A percentile compares a stretch with the other conserved stretches of the same genome.
phyloP scores from a whole-genome alignment of 768 basidiomycete genomes.

The Mycena kentingensis region DNA sequence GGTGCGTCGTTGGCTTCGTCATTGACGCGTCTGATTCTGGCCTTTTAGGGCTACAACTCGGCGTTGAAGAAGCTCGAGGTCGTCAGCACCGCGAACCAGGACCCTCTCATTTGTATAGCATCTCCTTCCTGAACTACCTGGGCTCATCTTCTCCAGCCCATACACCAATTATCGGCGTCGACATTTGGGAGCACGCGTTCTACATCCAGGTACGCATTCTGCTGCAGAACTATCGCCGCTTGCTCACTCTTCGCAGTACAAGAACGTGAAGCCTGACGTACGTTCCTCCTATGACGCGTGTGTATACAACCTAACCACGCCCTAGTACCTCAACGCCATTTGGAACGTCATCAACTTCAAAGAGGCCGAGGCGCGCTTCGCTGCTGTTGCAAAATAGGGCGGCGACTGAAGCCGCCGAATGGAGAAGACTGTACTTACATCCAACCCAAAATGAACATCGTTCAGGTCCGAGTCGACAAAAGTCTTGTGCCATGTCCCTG shows the following conservation, averaged over 20 bases:
- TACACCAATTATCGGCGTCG: slow-evolving; percentile 90
- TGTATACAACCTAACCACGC: neutral
- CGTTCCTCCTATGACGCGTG: slow-evolving; percentile 34
- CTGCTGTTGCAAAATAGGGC: slow-evolving; percentile 35
- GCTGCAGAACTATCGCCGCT: neutral
- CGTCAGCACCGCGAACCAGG: slow-evolving; percentile 94
- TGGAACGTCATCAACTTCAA: slow-evolving; percentile 97
- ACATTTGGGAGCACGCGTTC: slow-evolving; percentile 97
- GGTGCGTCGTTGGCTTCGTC: slow-evolving; percentile 5
- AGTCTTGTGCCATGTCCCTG: no score
- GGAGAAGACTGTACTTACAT: neutral
- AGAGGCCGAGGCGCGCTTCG: slow-evolving; percentile 72
- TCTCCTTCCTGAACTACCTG: neutral
- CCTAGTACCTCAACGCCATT: slow-evolving; percentile 89
- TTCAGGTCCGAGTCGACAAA: neutral
- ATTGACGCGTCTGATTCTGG: neutral
- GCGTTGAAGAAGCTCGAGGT: slow-evolving; percentile 78
- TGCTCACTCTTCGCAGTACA: slow-evolving; percentile 54
- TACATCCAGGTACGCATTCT: slow-evolving; percentile 54
- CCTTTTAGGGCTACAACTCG: slow-evolving; percentile 67
- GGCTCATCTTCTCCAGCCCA: slow-evolving; percentile 53
- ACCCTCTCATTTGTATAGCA: slow-evolving; percentile 64
- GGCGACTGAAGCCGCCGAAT: neutral
- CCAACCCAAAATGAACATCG: neutral
- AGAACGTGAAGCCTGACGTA: slow-evolving; percentile 93